phyloP scores from a whole-genome alignment of 2,329 filamentous ascomycete species.

The Cercospora janseana region DNA sequence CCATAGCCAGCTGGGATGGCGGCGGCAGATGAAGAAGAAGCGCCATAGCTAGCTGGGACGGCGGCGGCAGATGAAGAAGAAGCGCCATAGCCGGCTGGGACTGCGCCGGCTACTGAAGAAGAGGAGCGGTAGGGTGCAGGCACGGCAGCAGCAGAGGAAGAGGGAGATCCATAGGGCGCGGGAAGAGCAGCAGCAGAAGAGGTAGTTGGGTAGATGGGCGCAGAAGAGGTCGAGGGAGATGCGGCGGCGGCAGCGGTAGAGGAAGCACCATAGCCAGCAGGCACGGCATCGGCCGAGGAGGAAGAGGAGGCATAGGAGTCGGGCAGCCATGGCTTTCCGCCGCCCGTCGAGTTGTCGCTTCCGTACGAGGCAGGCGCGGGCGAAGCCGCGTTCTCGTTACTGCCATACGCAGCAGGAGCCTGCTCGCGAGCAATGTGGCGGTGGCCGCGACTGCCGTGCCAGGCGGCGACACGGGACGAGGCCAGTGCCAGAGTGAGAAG shows the following conservation, averaged over 20 bases:
- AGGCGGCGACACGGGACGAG: slow-evolving; percentile 40
- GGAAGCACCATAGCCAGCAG: too few species aligned
- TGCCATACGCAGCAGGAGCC: slow-evolving; percentile 24
- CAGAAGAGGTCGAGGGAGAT: too few species aligned
- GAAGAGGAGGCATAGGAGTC: too few species aligned
- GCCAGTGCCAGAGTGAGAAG: slow-evolving; percentile 46
- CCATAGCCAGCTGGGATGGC: slow-evolving; percentile 9
- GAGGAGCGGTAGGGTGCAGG: slow-evolving; percentile 24
- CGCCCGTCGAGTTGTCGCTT: too few species aligned
- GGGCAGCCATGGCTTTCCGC: too few species aligned
- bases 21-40: slow-evolving; percentile 9
- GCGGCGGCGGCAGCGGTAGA: too few species aligned
- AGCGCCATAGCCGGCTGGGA: slow-evolving; percentile 1
- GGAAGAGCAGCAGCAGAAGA: slow-evolving; percentile 31
- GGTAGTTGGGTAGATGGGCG: too few species aligned
- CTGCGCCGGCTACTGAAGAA: neutral
- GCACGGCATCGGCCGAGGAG: too few species aligned
- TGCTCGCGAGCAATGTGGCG: slow-evolving; percentile 28
- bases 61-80: neutral
- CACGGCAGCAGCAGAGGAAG: slow-evolving; percentile 32
- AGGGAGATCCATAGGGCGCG: slow-evolving; percentile 27
- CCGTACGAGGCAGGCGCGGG: too few species aligned
- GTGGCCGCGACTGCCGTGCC: slow-evolving; percentile 19
- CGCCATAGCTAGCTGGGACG: neutral
- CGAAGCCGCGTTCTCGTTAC: too few species aligned